Conservation (phyloP, 2,329 filamentous ascomycete genomes). For the Xylaria hypoxylon region DNA sequence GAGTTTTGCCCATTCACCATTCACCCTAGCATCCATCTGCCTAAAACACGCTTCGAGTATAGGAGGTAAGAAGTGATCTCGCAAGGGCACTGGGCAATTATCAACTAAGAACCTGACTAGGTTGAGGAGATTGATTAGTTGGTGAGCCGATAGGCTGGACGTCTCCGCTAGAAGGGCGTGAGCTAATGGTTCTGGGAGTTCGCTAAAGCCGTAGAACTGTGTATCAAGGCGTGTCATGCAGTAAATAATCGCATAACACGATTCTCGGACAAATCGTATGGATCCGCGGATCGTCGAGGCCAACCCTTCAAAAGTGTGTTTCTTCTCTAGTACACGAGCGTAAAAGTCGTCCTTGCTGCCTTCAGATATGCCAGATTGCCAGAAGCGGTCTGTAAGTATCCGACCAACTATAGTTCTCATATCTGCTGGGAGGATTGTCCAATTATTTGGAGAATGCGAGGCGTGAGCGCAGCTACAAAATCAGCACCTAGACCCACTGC, state of each 20-base stretch:
- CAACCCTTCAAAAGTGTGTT: constrained; percentile 89
- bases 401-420: constrained; percentile 81
- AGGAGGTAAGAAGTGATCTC: constrained; percentile 84
- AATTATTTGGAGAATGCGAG: constrained; percentile 87
- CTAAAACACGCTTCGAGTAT: constrained; percentile 84
- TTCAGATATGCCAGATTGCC: constrained; percentile 96
- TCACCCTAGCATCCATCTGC: constrained; percentile 89
- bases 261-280: constrained; percentile 89
- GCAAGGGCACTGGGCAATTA: constrained; percentile 84
- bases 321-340: constrained; percentile 88
- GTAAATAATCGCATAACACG: constrained; percentile 93
- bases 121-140: constrained; percentile 92
- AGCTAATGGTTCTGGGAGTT: constrained; percentile 84
- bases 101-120: constrained; percentile 90
- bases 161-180: constrained; percentile 87
- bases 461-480: constrained; percentile 81
- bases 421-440: constrained; percentile 79
- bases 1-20: constrained; percentile 85
- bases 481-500: constrained; percentile 27
- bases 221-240: constrained; percentile 89
- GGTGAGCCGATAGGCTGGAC: constrained; percentile 86
- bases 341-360: constrained; percentile 98
- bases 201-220: constrained; percentile 89
- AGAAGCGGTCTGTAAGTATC: constrained; percentile 94
- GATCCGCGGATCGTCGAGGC: constrained; percentile 92